Conservation (phyloP, 306 rosid species). For the Fagus sylvatica region DNA sequence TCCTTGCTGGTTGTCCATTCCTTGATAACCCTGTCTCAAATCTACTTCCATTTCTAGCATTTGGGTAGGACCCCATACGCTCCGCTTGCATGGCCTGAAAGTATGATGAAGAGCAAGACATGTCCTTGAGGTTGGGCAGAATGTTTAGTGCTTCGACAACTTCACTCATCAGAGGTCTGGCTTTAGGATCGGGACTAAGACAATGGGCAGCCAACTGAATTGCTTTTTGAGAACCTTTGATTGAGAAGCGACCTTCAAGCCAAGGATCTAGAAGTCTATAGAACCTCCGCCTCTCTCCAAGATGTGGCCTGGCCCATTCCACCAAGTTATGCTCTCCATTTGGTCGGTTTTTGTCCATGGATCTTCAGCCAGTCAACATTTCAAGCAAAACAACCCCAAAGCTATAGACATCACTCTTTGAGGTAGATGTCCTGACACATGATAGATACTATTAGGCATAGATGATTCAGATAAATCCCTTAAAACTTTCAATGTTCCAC, state of each 20-base stretch:
- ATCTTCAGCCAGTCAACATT: conserved; percentile 53
- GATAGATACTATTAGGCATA: conserved; percentile 3
- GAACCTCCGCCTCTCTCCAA: conserved; percentile 22
- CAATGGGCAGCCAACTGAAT: conserved; percentile 47
- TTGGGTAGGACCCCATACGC: conserved; percentile 22
- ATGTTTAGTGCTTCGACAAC: conserved; percentile 39
- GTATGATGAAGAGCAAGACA: conserved; percentile 29
- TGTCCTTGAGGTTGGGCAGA: conserved; percentile 28
- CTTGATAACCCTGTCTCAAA: conserved; percentile 19
- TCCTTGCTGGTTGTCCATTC: conserved; percentile 32
- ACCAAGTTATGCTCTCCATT: conserved; percentile 39
- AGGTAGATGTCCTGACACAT: conserved; percentile 56
- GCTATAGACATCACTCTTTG: conserved; percentile 69
- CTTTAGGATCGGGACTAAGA: conserved; percentile 34
- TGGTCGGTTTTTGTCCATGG: conserved; percentile 38
- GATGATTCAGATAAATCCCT: neutral
- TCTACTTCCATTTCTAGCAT: conserved; percentile 14
- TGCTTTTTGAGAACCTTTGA: conserved; percentile 38
- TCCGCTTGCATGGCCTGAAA: conserved; percentile 20
- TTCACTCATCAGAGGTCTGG: conserved; percentile 64
- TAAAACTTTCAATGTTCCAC: neutral
- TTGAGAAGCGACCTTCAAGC: conserved; percentile 47
- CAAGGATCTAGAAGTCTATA: conserved; percentile 48
- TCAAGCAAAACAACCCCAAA: conserved; percentile 76
- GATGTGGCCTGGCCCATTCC: conserved; percentile 48